A percentile compares a stretch with the other conserved stretches of the same genome.
phyloP scores from a whole-genome alignment of 2,329 filamentous ascomycete species.

The Coniochaeta hoffmannii region DNA sequence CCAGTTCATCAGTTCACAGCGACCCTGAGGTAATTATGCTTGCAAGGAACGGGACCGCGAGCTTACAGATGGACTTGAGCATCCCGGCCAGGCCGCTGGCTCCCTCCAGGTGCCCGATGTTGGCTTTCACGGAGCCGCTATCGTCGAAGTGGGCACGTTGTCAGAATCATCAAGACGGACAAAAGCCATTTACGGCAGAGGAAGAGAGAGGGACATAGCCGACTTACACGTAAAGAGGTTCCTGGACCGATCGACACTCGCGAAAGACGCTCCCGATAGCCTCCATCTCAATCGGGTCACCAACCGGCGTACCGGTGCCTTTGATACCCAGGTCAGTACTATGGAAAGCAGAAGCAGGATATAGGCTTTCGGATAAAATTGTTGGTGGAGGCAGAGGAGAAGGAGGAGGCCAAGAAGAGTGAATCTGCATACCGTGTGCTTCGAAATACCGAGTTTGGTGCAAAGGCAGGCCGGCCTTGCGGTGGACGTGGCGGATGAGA shows the following conservation, averaged over 20 bases:
- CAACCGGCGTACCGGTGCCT: conserved; percentile 9
- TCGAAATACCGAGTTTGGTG: conserved; percentile 15
- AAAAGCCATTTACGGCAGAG: background rate
- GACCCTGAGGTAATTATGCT: background rate
- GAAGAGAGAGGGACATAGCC: no score
- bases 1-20: background rate
- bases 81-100: conserved; percentile 10
- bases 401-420: no score
- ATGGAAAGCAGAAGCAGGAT: no score
- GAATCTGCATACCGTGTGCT: conserved; percentile 13
- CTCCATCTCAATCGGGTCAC: conserved; percentile 9
- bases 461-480: conserved; percentile 2
- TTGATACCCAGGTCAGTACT: conserved; percentile 14
- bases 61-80: conserved; percentile 11
- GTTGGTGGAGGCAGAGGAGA: no score
- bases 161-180: background rate
- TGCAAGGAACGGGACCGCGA: background rate
- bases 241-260: conserved; percentile 2
- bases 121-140: conserved; percentile 14
- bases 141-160: background rate
- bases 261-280: conserved; percentile 8
- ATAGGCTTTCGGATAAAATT: no score
- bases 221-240: conserved; percentile 10
- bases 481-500: conserved; percentile 21
- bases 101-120: conserved; percentile 16